phyloP scores from a whole-genome alignment of 768 basidiomycete species.

The Boletus eberwhitei region DNA sequence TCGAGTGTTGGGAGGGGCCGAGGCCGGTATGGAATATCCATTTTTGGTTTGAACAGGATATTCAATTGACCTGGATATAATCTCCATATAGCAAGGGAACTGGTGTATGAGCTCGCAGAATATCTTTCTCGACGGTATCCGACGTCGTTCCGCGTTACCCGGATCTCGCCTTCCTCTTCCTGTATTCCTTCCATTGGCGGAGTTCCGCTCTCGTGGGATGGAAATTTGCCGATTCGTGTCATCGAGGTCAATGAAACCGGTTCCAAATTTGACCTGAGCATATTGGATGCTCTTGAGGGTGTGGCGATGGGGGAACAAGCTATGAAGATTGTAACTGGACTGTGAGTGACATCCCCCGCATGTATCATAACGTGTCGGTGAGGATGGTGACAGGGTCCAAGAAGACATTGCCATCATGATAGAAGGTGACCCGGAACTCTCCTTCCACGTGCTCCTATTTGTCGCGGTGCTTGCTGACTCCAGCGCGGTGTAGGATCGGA shows the following conservation, averaged over 20 bases:
- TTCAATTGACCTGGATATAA: background rate
- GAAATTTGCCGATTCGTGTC: constrained; percentile 46
- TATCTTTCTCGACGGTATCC: constrained; percentile 66
- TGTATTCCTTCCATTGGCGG: constrained; percentile 19
- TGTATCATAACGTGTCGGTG: constrained; percentile 2
- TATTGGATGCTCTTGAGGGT: constrained; percentile 15
- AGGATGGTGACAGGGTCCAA: constrained; percentile 39
- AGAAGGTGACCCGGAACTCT: constrained; percentile 43
- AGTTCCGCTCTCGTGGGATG: constrained; percentile 37
- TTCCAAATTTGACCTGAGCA: constrained; percentile 49
- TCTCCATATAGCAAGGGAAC: constrained; percentile 52
- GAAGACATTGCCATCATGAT: constrained; percentile 61
- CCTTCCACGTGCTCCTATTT: constrained; percentile 8
- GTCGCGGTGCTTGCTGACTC: constrained; percentile 17
- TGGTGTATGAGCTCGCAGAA: constrained; percentile 66
- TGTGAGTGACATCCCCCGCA: constrained; percentile 42
- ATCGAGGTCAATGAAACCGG: constrained; percentile 50
- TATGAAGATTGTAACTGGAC: constrained; percentile 56
- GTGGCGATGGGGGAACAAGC: constrained; percentile 43
- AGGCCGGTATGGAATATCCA: constrained; percentile 23
- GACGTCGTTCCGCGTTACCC: constrained; percentile 47
- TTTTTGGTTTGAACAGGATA: background rate
- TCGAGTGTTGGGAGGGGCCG: constrained; percentile 27
- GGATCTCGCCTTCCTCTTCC: constrained; percentile 22
- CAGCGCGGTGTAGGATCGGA: constrained; percentile 47